A percentile compares a stretch with the other conserved stretches of the same genome.
Conservation (phyloP, 768 basidiomycete genomes). For the Russula lepida region DNA sequence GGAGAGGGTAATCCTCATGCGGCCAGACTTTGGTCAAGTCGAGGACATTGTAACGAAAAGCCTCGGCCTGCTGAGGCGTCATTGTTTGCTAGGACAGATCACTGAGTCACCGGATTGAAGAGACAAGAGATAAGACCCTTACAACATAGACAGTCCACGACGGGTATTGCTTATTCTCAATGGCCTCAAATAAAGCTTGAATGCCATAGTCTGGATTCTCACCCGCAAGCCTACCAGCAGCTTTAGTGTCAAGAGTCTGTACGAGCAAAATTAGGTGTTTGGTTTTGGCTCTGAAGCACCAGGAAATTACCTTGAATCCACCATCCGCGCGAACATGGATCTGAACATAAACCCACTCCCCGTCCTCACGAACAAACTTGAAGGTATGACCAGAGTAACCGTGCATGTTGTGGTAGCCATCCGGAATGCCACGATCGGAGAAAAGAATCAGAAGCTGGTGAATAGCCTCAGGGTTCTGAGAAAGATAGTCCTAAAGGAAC, state of each 20-base stretch:
- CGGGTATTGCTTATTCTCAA: conserved; percentile 74
- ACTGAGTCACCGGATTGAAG: neutral
- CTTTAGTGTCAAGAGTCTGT: conserved; percentile 61
- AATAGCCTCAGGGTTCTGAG: conserved; percentile 81
- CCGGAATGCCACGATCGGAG: conserved; percentile 92
- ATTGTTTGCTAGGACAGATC: conserved; percentile 64
- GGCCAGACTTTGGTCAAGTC: conserved; percentile 92
- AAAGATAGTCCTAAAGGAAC: conserved; percentile 67
- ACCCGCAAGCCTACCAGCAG: conserved; percentile 58
- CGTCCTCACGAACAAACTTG: conserved; percentile 80
- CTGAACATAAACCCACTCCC: conserved; percentile 80
- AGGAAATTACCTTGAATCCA: conserved; percentile 62
- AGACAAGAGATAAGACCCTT: conserved; percentile 25
- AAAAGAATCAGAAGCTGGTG: conserved; percentile 87
- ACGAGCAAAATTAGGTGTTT: neutral
- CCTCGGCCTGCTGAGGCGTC: conserved; percentile 86
- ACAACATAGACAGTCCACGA: conserved; percentile 85
- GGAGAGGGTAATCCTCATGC: conserved; percentile 80
- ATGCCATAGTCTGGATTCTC: conserved; percentile 83
- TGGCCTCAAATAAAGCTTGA: conserved; percentile 68
- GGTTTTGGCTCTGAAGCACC: neutral
- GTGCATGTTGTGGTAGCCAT: conserved; percentile 79
- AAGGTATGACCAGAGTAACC: conserved; percentile 92
- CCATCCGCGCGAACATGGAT: conserved; percentile 71
- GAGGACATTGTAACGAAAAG: conserved; percentile 82